These are phyloP conservation scores for Straminergon stramineum DNA, from an alignment of 225 moss, liverwort and hornwort genomes.

Conservation along the genomic window DNA sequence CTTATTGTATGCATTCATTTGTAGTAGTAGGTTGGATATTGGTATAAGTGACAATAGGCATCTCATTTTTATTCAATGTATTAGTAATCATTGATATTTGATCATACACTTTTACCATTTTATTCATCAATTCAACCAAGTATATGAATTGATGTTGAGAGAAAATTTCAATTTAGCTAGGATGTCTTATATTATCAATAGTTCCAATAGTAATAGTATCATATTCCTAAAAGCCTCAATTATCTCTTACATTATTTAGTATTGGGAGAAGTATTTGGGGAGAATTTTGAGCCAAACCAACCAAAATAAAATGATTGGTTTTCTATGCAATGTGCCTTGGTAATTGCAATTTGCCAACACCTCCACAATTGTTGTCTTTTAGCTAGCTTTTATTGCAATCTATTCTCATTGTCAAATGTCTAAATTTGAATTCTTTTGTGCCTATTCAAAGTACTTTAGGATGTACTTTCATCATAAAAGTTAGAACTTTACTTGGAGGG, in stretches of 20 bases:
- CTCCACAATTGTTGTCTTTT: too few relatives aligned
- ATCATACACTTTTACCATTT: not conserved
- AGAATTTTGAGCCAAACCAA: not conserved
- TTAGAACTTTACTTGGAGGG: not conserved
- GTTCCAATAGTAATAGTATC: not conserved
- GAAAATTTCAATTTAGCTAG: not conserved
- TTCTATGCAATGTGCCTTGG: too few relatives aligned
- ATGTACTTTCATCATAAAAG: too few relatives aligned
- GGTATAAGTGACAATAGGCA: not conserved
- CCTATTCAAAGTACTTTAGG: not conserved
- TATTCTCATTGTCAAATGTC: too few relatives aligned
- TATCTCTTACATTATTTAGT: not conserved
- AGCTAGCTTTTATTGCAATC: not conserved
- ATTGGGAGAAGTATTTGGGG: accelerated
- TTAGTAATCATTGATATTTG: not conserved
- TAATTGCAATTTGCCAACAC: accelerated
- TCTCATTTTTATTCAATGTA: not conserved
- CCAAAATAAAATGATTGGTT: not conserved
- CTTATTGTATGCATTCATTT: not conserved
- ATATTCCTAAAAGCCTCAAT: too few relatives aligned
- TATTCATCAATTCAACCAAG: not conserved
- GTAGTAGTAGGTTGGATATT: not conserved
- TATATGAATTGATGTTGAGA: not conserved
- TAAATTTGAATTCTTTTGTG: not conserved
- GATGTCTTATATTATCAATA: not conserved